A percentile compares a stretch with the other conserved stretches of the same genome.
Conservation (phyloP, 768 basidiomycete genomes). For the Suillus decipiens region DNA sequence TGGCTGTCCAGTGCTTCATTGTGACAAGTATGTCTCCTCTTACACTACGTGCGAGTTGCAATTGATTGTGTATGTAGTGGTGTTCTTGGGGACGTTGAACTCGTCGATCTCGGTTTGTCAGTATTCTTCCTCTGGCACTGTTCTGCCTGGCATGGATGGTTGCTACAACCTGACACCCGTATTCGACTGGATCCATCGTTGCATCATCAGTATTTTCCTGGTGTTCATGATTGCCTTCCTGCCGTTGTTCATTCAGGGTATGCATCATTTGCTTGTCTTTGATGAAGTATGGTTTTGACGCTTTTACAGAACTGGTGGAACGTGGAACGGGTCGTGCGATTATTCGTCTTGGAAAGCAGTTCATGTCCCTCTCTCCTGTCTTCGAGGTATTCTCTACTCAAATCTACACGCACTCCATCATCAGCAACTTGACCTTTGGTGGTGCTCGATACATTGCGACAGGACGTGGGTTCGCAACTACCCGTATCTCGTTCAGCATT, state of each 20-base stretch:
- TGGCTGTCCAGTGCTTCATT: slow-evolving; percentile 95
- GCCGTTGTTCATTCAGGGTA: slow-evolving; percentile 94
- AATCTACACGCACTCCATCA: slow-evolving; percentile 96
- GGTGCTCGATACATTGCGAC: slow-evolving; percentile 99
- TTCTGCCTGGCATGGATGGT: slow-evolving; percentile 77
- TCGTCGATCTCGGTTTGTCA: slow-evolving; percentile 77
- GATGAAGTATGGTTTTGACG: slow-evolving; percentile 16
- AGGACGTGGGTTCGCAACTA: slow-evolving; percentile 97
- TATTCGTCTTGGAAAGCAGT: slow-evolving; percentile 90
- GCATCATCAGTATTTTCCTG: slow-evolving; percentile 97
- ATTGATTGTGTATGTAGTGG: slow-evolving; percentile 55
- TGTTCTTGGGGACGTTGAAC: slow-evolving; percentile 93
- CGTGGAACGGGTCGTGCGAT: slow-evolving; percentile 92
- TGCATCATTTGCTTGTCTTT: slow-evolving; percentile 18
- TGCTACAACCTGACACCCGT: slow-evolving; percentile 96
- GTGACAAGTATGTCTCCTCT: slow-evolving; percentile 69
- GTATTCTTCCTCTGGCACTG: slow-evolving; percentile 71
- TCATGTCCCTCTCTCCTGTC: slow-evolving; percentile 88
- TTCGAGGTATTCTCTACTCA: slow-evolving; percentile 99
- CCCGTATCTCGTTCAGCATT: slow-evolving; percentile 91
- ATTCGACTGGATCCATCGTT: slow-evolving; percentile 93
- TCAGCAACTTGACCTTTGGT: slow-evolving; percentile 96
- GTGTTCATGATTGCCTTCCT: slow-evolving; percentile 98
- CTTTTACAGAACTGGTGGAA: slow-evolving; percentile 82
- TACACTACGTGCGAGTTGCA: neutral